Base-by-base conservation (phyloP, 306 rosid species). In the Vigna radiata region DNA sequence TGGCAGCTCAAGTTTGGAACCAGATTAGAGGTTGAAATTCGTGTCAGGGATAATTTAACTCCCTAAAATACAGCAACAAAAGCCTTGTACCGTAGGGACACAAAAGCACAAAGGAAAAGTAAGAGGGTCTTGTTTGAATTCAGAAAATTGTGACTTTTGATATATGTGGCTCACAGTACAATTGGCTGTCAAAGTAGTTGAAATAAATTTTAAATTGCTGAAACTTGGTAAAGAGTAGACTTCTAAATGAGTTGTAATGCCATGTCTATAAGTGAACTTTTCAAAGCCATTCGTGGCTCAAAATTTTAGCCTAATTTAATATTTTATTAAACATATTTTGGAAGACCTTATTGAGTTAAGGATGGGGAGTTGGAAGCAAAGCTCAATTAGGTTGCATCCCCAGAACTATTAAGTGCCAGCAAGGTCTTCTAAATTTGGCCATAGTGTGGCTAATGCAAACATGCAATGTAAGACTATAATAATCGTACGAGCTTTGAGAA, bases 281-380 rank as follows among this genome's bases (percentile, higher is more conserved):
- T 43, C 43, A 18, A 4, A 54, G 61, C 59, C 75, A 18, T 43
- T 65, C 63, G 5, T 13, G 48, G 68, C 49, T 62, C 43, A 39
- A 53, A 52, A 2, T 41, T 79, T 50, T 63, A 69, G 50, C 39
- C 10, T 19, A 60, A 46, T 19, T 78, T 72, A 59, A 63, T 63
- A 46, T 55, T 46, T 52, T 52, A 61, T 19, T 70, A 21, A 41
- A 46, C 10, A 61, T 12, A 60, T 59, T 48, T 48, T 4, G 8
- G 23, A 52, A 48, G 23, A 10, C 41, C 54, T 56, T 29, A n/a
- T 65, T 75, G 18, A 52, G 60, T 3, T 27, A 36, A 62, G 81
- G 63, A 49, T 53, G 55, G 37, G 41, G 68, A 69, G 68, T 59
- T 25, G 19, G 43, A 64, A 39, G 48, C 49, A 16, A 39, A 13